phyloP scores from a whole-genome alignment of 192 early-diverging fungal species.

The Neocallimastix lanati region DNA sequence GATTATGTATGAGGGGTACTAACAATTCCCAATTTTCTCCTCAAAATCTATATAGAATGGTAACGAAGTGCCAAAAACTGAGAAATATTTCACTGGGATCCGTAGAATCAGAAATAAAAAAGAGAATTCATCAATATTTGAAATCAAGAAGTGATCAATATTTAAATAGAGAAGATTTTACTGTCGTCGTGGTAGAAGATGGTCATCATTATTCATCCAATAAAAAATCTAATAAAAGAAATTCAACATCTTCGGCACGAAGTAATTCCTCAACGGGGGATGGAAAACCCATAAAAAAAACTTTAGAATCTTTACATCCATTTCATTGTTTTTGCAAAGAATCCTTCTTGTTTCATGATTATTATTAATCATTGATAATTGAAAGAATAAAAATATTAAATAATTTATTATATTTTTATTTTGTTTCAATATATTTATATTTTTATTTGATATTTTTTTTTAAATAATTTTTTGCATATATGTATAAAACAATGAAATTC shows the following conservation, averaged over 20 bases:
- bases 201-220: neutral
- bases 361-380: neutral
- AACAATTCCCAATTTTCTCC: neutral
- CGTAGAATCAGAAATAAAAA: neutral
- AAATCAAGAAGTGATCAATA: neutral
- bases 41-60: neutral
- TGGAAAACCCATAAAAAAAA: too few species aligned
- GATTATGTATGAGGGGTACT: neutral
- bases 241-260: too few species aligned
- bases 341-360: neutral
- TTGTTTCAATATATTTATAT: too few species aligned
- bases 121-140: neutral
- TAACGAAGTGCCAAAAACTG: neutral
- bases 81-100: neutral
- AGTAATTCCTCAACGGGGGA: too few species aligned
- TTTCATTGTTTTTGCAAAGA: neutral
- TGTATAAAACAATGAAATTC: too few species aligned
- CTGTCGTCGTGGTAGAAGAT: neutral
- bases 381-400: too few species aligned
- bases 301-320: neutral
- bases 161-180: neutral
- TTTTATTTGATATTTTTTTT: too few species aligned
- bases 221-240: neutral
- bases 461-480: too few species aligned
- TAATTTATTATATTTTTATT: too few species aligned